These are phyloP conservation scores for Lichtheimia corymbifera DNA, from an alignment of 371 early-diverging fungal genomes.

Conservation along the genomic window DNA sequence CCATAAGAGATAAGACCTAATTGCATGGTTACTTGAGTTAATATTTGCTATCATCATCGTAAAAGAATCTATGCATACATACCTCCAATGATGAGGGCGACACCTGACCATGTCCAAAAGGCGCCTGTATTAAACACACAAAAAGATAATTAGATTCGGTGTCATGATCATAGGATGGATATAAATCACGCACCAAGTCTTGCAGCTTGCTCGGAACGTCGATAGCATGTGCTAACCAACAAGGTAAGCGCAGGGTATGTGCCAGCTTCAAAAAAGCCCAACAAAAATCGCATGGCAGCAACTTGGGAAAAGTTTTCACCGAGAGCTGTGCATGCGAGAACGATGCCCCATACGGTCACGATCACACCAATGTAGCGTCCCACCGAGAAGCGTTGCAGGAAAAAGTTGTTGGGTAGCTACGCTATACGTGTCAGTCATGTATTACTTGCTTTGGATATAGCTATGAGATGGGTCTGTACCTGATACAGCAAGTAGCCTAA, in stretches of 20 bases:
- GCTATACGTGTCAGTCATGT: neutral
- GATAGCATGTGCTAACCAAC: slow-evolving; percentile 38
- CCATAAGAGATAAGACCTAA: slow-evolving; percentile 57
- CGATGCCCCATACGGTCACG: slow-evolving; percentile 34
- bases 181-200: slow-evolving; percentile 20
- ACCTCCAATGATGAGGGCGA: slow-evolving; percentile 60
- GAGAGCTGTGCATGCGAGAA: slow-evolving; percentile 26
- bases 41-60: no score
- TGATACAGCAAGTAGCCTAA: slow-evolving; percentile 40
- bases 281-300: slow-evolving; percentile 39
- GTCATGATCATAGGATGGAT: neutral
- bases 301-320: slow-evolving; percentile 34
- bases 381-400: slow-evolving; percentile 35
- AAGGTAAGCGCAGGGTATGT: slow-evolving; percentile 34
- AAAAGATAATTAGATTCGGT: no score
- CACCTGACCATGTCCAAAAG: slow-evolving; percentile 45
- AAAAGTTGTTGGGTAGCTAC: slow-evolving; percentile 43
- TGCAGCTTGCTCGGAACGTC: slow-evolving; percentile 37
- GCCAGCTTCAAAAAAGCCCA: slow-evolving; percentile 34
- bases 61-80: no score
- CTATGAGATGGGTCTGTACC: slow-evolving; percentile 13
- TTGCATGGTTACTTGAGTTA: no score
- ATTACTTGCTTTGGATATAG: neutral
- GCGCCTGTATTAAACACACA: slow-evolving; percentile 13
- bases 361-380: slow-evolving; percentile 37